Base-by-base conservation (phyloP, 2,329 filamentous ascomycete genomes). In the Fusarium caatingaense region DNA sequence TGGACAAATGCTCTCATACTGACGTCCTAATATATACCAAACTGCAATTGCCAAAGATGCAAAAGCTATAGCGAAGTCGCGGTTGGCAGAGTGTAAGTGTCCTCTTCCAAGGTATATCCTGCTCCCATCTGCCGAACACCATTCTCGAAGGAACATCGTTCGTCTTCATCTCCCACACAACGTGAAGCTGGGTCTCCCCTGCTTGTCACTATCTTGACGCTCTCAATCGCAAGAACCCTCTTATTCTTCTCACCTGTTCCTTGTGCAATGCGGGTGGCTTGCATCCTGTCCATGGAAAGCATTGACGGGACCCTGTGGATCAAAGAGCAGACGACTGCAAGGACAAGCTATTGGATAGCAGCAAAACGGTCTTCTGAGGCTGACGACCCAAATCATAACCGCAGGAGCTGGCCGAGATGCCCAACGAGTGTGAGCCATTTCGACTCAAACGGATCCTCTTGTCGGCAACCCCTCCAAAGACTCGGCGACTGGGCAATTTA, bases 141-240 rank as follows among this genome's bases (percentile, higher is more conserved):
- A 37, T 53, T 13, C 18, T 37, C 10, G 34, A 37, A n/a, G 6
- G 34, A 37, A 37, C 34, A n/a, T 6, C 18, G 34, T 37, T 59
- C n/a, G 34, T 42, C 8, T 37, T 63, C 50, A 34, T 49, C 55
- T 62, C 56, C 47, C 34, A 58, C 25, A 45, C 37, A 53, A 32
- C 58, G 48, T 49, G 55, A 68, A 60, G 50, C 71, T 68, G 41
- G 73, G 73, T 62, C 48, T 74, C 66, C 73, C 73, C 73, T 74
- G 73, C 65, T 49, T 75, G 68, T 73, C 63, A 65, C 50, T 37
- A 58, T 44, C 21, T 40, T 23, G 49, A 47, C 37, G 49, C 54
- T 56, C 28, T 46, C 32, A 27, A 25, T 60, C 50, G n/a, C 30
- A 40, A 40, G 16, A 41, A 21, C 30, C 49, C 45, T 63, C 40